phyloP scores from a whole-genome alignment of 192 early-diverging fungal genomes.

The Entomortierella chlamydospora region DNA sequence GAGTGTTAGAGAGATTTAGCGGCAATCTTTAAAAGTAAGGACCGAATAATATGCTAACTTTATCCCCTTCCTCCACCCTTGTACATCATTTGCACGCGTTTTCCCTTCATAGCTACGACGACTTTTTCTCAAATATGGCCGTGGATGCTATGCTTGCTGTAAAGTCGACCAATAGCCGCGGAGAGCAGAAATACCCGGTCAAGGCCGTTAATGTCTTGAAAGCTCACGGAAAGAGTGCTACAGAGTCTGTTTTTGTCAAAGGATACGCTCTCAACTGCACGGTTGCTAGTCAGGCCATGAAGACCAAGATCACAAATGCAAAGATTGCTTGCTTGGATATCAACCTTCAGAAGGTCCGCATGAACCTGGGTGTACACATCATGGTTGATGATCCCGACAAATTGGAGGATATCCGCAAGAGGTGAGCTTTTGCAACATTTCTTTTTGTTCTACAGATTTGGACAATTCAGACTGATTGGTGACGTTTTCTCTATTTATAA shows the following conservation, averaged over 20 bases:
- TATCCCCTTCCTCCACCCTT: too few species aligned
- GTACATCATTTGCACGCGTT: not conserved
- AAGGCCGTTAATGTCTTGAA: constrained; percentile 98
- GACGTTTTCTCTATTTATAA: too few species aligned
- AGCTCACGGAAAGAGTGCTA: constrained; percentile 92
- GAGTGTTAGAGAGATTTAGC: not conserved
- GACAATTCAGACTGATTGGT: not conserved
- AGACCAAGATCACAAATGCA: constrained; percentile 84
- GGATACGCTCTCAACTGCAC: constrained; percentile 99
- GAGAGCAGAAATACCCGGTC: constrained; percentile 94
- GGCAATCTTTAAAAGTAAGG: too few species aligned
- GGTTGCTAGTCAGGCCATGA: constrained; percentile 96
- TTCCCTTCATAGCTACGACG: constrained; percentile 78
- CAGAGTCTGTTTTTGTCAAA: constrained; percentile 87
- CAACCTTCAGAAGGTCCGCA: constrained; percentile 97
- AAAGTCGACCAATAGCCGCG: constrained; percentile 85
- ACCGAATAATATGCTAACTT: not conserved
- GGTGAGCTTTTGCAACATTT: constrained; percentile 58
- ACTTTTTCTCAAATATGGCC: constrained; percentile 95
- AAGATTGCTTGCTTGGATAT: constrained; percentile 99
- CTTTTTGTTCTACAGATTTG: not conserved
- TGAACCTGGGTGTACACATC: constrained; percentile 98
- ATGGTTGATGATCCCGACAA: constrained; percentile 98
- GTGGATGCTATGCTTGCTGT: constrained; percentile 95
- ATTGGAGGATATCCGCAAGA: constrained; percentile 93